Conservation (phyloP, 805 yeast species). For the Cyberlindnera suaveolens region DNA sequence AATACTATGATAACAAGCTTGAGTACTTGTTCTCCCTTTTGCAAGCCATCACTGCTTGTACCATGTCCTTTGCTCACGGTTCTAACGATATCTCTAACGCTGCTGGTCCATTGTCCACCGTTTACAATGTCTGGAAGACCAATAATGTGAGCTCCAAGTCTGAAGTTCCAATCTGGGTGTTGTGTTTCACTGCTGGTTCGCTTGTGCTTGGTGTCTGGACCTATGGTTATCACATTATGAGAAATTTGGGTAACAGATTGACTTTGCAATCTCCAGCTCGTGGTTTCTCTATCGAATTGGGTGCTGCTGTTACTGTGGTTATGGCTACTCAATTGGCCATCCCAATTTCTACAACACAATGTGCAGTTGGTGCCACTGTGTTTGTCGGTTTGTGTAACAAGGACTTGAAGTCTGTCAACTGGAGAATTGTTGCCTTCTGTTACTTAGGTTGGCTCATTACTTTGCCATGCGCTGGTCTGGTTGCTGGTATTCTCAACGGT, state of each 20-base stretch:
- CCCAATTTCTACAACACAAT: slow-evolving; percentile 75
- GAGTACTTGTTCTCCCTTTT: slow-evolving; percentile 63
- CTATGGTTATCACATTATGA: slow-evolving; percentile 65
- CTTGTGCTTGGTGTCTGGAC: slow-evolving; percentile 66
- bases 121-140: slow-evolving; percentile 54
- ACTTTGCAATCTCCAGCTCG: slow-evolving; percentile 74
- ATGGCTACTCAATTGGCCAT: slow-evolving; percentile 69
- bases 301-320: slow-evolving; percentile 70
- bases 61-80: slow-evolving; percentile 81
- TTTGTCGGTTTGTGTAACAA: slow-evolving; percentile 69
- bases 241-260: slow-evolving; percentile 65
- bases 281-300: slow-evolving; percentile 71
- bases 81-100: slow-evolving; percentile 78
- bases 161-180: slow-evolving; percentile 66
- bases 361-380: slow-evolving; percentile 74
- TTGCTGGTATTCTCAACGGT: slow-evolving; percentile 62
- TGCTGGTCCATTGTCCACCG: slow-evolving; percentile 66
- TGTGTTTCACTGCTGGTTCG: slow-evolving; percentile 61
- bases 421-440: slow-evolving; percentile 72
- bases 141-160: slow-evolving; percentile 39
- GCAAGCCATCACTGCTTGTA: slow-evolving; percentile 68
- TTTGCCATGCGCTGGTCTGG: slow-evolving; percentile 65
- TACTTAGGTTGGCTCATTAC: slow-evolving; percentile 70
- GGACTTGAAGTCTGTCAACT: slow-evolving; percentile 58
- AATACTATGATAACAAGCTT: slow-evolving; percentile 62